A percentile compares a stretch with the other conserved stretches of the same genome.
Evolutionary conservation across 2,329 filamentous ascomycete genomes (phyloP).

Genomic region (Orbilia javanica): DNA sequence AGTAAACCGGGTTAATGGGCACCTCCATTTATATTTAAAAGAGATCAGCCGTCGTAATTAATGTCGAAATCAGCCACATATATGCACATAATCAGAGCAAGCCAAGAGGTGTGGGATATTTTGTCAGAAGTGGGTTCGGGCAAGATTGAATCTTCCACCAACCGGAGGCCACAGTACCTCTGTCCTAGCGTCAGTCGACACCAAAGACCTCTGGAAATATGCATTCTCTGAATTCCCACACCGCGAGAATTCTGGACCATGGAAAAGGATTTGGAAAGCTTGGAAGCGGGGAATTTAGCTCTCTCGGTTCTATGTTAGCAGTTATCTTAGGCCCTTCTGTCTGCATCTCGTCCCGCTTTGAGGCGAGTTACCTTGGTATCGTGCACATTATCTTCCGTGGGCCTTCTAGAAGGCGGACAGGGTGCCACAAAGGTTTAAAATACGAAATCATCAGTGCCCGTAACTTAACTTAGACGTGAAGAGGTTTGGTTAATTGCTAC

Average conservation of each 20-base stretch:
- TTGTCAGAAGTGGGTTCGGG: conserved; percentile 19
- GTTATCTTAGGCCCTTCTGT: conserved; percentile 21
- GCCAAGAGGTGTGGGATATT: conserved; percentile 28
- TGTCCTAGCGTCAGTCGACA: conserved; percentile 8
- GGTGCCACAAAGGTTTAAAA: conserved; percentile 5
- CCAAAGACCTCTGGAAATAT: conserved; percentile 7
- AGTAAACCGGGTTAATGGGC: conserved; percentile 30
- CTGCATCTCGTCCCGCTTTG: conserved; percentile 29
- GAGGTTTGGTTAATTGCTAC: too few relatives aligned
- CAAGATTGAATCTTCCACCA: conserved; percentile 54
- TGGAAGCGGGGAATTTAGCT: conserved; percentile 36
- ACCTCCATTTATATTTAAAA: conserved; percentile 32
- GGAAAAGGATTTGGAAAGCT: conserved; percentile 16
- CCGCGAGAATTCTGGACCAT: conserved; percentile 13
- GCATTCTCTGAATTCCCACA: conserved; percentile 30
- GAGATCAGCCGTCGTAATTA: conserved; percentile 28
- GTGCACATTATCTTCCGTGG: conserved; percentile 14
- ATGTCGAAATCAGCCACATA: conserved; percentile 20
- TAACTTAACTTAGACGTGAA: too few relatives aligned
- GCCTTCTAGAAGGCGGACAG: conserved; percentile 7
- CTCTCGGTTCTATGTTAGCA: conserved; percentile 29
- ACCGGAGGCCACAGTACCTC: conserved; percentile 24
- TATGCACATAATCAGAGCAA: conserved; percentile 7
- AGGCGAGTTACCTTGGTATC: conserved; percentile 38
- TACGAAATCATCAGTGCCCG: too few relatives aligned